Evolutionary conservation across 805 yeast species (phyloP).

Genomic region (Yarrowia divulgata): DNA sequence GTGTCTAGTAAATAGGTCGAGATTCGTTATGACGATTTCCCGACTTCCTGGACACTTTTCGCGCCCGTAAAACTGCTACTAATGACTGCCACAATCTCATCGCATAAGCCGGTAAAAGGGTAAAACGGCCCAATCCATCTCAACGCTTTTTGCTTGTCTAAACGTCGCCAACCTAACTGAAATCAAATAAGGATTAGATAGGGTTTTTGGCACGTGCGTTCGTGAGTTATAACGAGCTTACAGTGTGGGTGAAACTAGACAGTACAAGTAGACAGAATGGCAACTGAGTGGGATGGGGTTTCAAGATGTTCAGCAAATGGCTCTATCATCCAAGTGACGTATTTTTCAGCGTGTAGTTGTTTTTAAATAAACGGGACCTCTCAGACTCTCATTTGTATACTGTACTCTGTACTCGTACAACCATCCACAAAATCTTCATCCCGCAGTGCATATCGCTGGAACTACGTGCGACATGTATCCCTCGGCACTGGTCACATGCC

Average conservation of each 20-base stretch:
- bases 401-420: too few species aligned
- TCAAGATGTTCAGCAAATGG: too few species aligned
- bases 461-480: constrained; percentile 15
- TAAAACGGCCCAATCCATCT: background rate
- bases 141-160: constrained; percentile 15
- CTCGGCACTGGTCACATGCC: constrained; percentile 27
- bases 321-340: too few species aligned
- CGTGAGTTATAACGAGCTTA: background rate
- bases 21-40: too few species aligned
- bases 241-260: background rate
- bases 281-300: too few species aligned
- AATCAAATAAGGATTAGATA: constrained; percentile 25
- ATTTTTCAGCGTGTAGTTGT: too few species aligned
- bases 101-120: background rate
- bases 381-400: too few species aligned
- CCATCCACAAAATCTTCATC: background rate
- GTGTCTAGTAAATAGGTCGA: background rate
- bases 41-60: too few species aligned
- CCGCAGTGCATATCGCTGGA: background rate
- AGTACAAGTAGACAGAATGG: too few species aligned
- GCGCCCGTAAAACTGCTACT: too few species aligned
- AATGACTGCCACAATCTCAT: too few species aligned
- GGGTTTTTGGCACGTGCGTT: constrained; percentile 34
- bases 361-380: too few species aligned
- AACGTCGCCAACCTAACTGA: constrained; percentile 20